Evolutionary conservation across 148 eudicot species (phyloP).

Genomic region (Rheum nobile): DNA sequence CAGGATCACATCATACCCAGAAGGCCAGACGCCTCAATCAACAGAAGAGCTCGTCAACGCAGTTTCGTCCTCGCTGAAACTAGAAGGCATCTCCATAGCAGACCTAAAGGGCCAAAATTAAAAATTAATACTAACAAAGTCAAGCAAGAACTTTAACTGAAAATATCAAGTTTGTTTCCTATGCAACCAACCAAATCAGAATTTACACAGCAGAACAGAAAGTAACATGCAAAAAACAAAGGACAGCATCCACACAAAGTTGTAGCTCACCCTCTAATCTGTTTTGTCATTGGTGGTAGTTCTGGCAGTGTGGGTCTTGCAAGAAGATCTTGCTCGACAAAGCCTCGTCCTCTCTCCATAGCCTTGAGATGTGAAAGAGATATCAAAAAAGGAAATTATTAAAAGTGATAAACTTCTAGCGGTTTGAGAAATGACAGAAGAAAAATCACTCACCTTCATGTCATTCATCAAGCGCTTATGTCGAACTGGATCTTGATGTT

Average conservation of each 20-base stretch:
- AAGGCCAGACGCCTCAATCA: constrained; percentile 11
- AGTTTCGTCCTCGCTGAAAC: constrained; percentile 82
- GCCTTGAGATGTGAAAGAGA: constrained; percentile 30
- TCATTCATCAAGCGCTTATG: constrained; percentile 31
- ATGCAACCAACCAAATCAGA: background rate
- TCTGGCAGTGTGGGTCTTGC: constrained; percentile 23
- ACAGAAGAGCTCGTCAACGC: constrained; percentile 65
- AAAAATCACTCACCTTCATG: constrained; percentile 27
- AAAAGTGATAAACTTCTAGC: background rate
- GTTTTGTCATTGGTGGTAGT: constrained; percentile 29
- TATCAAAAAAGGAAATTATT: background rate
- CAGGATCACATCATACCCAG: background rate
- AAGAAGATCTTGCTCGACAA: constrained; percentile 20
- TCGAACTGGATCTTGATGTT: constrained; percentile 22
- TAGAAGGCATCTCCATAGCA: constrained; percentile 44
- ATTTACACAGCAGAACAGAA: background rate
- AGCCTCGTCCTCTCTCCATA: constrained; percentile 40
- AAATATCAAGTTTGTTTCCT: background rate
- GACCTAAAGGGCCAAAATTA: constrained; percentile 24
- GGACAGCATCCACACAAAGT: background rate
- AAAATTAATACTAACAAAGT: background rate
- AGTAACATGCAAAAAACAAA: background rate
- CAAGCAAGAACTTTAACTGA: background rate
- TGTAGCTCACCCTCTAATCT: constrained; percentile 42
- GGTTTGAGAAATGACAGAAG: background rate